Evolutionary conservation across 2,329 filamentous ascomycete species (phyloP).

Genomic region (Fusarium abutilonis): DNA sequence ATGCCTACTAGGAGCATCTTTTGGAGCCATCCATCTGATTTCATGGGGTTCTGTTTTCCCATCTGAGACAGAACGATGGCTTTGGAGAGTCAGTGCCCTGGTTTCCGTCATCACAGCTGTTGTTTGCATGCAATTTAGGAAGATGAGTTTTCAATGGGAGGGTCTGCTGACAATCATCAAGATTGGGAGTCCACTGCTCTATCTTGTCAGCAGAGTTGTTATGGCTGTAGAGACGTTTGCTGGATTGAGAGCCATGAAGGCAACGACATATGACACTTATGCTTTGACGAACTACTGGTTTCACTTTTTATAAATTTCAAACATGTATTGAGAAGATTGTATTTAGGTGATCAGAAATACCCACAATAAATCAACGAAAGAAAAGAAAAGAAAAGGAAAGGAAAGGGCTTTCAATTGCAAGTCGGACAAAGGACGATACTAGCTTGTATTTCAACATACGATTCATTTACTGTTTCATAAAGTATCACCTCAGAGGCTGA

Average conservation of each 20-base stretch:
- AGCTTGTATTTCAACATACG: too few relatives aligned
- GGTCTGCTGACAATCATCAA: conserved; percentile 12
- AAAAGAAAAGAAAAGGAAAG: background rate
- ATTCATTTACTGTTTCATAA: too few relatives aligned
- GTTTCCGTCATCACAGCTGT: conserved; percentile 11
- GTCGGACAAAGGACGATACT: too few relatives aligned
- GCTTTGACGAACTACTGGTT: conserved; percentile 19
- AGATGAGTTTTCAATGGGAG: conserved; percentile 15
- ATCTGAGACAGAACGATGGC: conserved; percentile 14
- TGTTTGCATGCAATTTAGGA: conserved; percentile 17
- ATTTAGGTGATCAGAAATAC: too few relatives aligned
- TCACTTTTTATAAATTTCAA: conserved; percentile 4
- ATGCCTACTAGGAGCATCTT: conserved; percentile 19
- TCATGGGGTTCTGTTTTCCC: conserved; percentile 23
- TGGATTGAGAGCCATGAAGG: conserved; percentile 18
- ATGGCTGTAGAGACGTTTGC: conserved; percentile 25
- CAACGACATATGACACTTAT: conserved; percentile 12
- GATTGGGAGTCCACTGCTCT: conserved; percentile 16
- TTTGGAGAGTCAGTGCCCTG: conserved; percentile 18
- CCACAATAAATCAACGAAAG: too few relatives aligned
- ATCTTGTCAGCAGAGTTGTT: conserved; percentile 20
- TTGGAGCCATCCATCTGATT: conserved; percentile 20
- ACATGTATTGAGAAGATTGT: background rate
- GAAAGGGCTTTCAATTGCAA: too few relatives aligned
- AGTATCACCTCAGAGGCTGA: too few relatives aligned